phyloP scores from a whole-genome alignment of 345 rosid genomes.

The Salix caprea region DNA sequence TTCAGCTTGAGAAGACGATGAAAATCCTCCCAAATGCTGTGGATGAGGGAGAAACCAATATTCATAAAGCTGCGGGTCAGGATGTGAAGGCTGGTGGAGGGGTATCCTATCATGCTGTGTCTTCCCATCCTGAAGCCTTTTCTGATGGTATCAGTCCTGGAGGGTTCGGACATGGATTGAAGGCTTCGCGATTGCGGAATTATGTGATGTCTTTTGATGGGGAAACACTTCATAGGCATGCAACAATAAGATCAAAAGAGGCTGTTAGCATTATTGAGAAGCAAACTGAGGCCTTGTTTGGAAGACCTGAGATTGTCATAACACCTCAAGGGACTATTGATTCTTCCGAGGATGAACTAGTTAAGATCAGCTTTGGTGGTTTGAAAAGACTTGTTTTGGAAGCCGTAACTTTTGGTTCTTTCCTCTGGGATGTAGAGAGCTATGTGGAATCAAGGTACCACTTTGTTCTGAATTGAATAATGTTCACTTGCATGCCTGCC shows the following conservation, averaged over 20 bases:
- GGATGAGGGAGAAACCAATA: constrained; percentile 27
- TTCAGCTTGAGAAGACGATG: constrained; percentile 97
- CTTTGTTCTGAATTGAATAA: constrained; percentile 57
- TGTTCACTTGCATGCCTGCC: not conserved
- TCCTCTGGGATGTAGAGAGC: constrained; percentile 97
- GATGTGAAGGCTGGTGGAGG: constrained; percentile 25
- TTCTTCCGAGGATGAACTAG: constrained; percentile 64
- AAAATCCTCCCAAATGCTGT: constrained; percentile 57
- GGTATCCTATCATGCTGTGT: constrained; percentile 29
- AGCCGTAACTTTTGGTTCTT: constrained; percentile 95
- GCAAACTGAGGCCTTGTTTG: constrained; percentile 95
- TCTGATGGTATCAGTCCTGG: constrained; percentile 52
- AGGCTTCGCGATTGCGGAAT: constrained; percentile 59
- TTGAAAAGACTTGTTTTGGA: constrained; percentile 91
- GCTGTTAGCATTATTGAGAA: constrained; percentile 85
- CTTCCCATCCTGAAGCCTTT: constrained; percentile 63
- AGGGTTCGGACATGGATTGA: constrained; percentile 56
- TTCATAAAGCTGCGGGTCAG: constrained; percentile 32
- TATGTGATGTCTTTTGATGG: constrained; percentile 93
- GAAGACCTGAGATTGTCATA: constrained; percentile 73
- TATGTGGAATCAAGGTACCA: constrained; percentile 91
- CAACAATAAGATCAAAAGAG: constrained; percentile 89
- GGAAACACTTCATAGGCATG: constrained; percentile 88
- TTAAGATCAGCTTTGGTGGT: constrained; percentile 81
- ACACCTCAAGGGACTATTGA: constrained; percentile 66